Percentiles rank a stretch among this genome's conserved stretches.
phyloP scores from a whole-genome alignment of 768 basidiomycete genomes.

The Tricholoma terreum region DNA sequence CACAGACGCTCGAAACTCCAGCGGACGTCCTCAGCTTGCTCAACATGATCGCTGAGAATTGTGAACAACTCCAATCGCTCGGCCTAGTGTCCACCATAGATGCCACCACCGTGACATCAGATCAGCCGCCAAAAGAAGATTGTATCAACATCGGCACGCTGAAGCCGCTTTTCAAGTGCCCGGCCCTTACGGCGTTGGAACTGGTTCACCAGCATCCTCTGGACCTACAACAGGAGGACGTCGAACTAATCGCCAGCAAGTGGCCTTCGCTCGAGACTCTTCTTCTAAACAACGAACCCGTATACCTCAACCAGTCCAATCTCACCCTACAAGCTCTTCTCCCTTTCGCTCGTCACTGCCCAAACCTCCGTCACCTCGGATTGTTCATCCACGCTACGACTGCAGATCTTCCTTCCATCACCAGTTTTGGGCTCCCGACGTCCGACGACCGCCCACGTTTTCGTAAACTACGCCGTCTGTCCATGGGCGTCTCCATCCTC shows the following conservation, averaged over 20 bases:
- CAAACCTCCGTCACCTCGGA: slow-evolving; percentile 37
- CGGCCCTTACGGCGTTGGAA: slow-evolving; percentile 33
- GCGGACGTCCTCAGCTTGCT: slow-evolving; percentile 41
- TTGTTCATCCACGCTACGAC: slow-evolving; percentile 38
- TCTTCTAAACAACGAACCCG: slow-evolving; percentile 46
- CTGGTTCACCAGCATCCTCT: slow-evolving; percentile 38
- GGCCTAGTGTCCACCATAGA: slow-evolving; percentile 36
- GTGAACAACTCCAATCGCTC: slow-evolving; percentile 44
- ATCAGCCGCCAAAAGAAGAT: slow-evolving; percentile 16
- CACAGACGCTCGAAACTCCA: slow-evolving; percentile 42
- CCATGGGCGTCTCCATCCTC: slow-evolving; percentile 50
- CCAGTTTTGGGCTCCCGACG: slow-evolving; percentile 7
- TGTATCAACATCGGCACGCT: slow-evolving; percentile 31
- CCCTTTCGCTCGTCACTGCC: slow-evolving; percentile 40
- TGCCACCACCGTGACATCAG: slow-evolving; percentile 3
- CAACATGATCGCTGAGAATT: slow-evolving; percentile 42
- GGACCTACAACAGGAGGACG: slow-evolving; percentile 36
- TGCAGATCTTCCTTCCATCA: slow-evolving; percentile 18
- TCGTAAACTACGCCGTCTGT: slow-evolving; percentile 33
- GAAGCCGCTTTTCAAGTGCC: slow-evolving; percentile 33
- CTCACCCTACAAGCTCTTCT: slow-evolving; percentile 38
- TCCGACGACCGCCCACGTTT: slow-evolving; percentile 25
- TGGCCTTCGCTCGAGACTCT: slow-evolving; percentile 46
- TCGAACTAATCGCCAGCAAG: slow-evolving; percentile 41
- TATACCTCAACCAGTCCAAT: slow-evolving; percentile 22